phyloP scores from a whole-genome alignment of 2,329 filamentous ascomycete species.

The Pseudogymnoascus pannorum region DNA sequence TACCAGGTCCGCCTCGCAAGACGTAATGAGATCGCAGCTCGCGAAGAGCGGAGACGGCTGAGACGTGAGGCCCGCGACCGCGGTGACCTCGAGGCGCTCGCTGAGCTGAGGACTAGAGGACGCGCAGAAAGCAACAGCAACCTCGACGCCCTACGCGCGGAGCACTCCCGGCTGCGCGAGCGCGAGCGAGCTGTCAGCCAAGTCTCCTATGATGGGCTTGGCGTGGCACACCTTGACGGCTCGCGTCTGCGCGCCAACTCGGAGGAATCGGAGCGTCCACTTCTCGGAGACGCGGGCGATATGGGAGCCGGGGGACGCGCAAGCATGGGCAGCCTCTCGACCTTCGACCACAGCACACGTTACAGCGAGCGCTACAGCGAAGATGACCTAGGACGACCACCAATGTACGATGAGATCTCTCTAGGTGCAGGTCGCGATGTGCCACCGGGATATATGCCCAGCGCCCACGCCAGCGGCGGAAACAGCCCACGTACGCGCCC shows the following conservation, averaged over 20 bases:
- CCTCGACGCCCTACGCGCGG: constrained; percentile 51
- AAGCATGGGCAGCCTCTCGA: neutral
- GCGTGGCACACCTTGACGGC: constrained; percentile 70
- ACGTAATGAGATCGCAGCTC: constrained; percentile 66
- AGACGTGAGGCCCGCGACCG: constrained; percentile 64
- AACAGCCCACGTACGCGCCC: neutral
- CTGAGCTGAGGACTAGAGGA: constrained; percentile 48
- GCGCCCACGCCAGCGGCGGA: neutral
- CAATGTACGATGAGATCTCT: neutral
- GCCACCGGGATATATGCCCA: neutral
- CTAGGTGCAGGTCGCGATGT: neutral
- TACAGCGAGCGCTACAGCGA: neutral
- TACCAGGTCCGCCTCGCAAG: constrained; percentile 82
- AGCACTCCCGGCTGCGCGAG: constrained; percentile 47
- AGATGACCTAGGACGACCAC: neutral
- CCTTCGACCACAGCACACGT: neutral
- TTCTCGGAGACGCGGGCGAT: constrained; percentile 58
- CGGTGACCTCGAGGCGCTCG: constrained; percentile 61
- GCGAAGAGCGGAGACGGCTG: constrained; percentile 65
- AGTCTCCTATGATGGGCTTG: constrained; percentile 70
- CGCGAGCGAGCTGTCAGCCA: constrained; percentile 64
- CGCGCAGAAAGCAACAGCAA: constrained; percentile 44
- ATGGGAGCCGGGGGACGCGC: neutral
- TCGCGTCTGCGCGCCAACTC: constrained; percentile 68
- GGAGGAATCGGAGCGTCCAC: constrained; percentile 60